phyloP scores from a whole-genome alignment of 139 green algal species.

The Mychonastes homosphaera region DNA sequence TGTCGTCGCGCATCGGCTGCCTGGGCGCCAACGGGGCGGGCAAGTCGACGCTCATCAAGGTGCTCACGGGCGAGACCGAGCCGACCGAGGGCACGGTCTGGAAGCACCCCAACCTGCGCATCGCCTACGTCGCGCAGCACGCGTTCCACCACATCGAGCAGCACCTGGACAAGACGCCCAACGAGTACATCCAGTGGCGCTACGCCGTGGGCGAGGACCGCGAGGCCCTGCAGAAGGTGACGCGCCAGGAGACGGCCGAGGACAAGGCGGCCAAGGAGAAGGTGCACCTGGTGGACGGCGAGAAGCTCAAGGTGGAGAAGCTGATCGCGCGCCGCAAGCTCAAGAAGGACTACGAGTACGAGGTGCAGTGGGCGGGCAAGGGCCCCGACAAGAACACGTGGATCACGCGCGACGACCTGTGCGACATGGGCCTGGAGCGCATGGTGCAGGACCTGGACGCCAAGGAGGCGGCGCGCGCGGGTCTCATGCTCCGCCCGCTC shows the following conservation, averaged over 20 bases:
- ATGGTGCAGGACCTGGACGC: constrained; percentile 78
- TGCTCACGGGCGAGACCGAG: constrained; percentile 63
- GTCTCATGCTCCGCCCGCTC: constrained; percentile 72
- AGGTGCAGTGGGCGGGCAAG: constrained; percentile 47
- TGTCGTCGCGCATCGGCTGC: constrained; percentile 71
- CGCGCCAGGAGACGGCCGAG: constrained; percentile 50
- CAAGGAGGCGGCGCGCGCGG: constrained; percentile 68
- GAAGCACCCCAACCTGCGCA: constrained; percentile 87
- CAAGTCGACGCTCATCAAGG: constrained; percentile 91
- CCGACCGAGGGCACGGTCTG: constrained; percentile 60
- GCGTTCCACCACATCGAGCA: constrained; percentile 91
- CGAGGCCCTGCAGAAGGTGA: constrained; percentile 66
- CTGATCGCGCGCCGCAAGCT: constrained; percentile 63
- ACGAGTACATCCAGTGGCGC: constrained; percentile 93
- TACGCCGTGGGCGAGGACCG: constrained; percentile 83
- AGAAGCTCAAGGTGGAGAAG: constrained; percentile 33
- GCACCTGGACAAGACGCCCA: constrained; percentile 83
- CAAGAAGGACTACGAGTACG: constrained; percentile 77
- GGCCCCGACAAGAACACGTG: constrained; percentile 50
- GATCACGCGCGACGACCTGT: constrained; percentile 46
- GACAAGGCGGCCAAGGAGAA: constrained; percentile 80
- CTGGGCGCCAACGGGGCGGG: constrained; percentile 80
- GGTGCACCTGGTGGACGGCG: constrained; percentile 43
- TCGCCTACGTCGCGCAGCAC: constrained; percentile 90
- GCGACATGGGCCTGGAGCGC: constrained; percentile 72